These are phyloP conservation scores for Cordyceps militaris DNA, from an alignment of 2,329 filamentous ascomycete species.

Conservation along the genomic window DNA sequence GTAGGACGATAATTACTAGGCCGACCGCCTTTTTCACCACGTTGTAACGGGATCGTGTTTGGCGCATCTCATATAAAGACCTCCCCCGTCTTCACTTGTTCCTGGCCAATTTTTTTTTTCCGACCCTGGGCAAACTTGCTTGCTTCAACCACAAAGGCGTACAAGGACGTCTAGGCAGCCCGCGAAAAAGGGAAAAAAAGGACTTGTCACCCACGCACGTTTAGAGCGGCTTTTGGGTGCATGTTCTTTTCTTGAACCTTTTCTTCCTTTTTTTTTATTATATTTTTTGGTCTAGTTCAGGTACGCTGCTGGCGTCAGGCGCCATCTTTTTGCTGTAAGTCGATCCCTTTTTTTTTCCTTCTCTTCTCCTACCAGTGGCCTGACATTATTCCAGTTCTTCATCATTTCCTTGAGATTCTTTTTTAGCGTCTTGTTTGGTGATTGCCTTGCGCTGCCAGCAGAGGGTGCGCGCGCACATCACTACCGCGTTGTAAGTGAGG, in stretches of 20 bases:
- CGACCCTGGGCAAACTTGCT: background rate
- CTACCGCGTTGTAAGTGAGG: background rate
- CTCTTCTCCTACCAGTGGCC: background rate
- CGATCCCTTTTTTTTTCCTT: background rate
- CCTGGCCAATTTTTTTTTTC: no score
- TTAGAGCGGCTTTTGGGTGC: constrained; percentile 6
- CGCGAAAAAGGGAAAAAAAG: background rate
- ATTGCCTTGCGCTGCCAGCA: background rate
- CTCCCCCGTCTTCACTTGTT: no score
- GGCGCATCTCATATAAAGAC: no score
- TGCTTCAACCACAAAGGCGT: background rate
- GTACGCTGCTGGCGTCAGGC: background rate
- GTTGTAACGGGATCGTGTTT: no score
- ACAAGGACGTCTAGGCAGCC: background rate
- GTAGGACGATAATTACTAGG: background rate
- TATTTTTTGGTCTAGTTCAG: background rate
- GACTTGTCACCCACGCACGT: constrained; percentile 6
- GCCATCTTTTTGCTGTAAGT: background rate
- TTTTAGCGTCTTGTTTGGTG: background rate
- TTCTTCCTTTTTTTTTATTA: background rate
- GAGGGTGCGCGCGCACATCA: background rate
- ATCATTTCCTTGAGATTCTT: background rate
- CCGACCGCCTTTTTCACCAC: background rate
- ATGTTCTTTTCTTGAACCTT: background rate
- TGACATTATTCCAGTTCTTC: background rate